phyloP scores from a whole-genome alignment of 2,329 filamentous ascomycete species.

The Epichloe hybrida region DNA sequence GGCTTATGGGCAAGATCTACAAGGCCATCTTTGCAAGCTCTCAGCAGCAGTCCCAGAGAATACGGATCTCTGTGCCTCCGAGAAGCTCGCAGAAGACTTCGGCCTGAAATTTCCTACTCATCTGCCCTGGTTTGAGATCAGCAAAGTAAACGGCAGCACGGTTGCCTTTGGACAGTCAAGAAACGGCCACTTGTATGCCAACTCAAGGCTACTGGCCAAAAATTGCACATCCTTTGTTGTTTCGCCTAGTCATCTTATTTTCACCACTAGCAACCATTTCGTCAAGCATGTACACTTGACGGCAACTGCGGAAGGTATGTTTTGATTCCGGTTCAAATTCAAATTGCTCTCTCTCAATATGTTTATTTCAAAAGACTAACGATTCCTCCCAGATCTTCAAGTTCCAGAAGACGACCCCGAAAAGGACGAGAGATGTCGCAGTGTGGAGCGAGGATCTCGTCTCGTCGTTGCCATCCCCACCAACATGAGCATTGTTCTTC shows the following conservation, averaged over 20 bases:
- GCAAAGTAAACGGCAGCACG: slow-evolving; percentile 27
- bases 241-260: slow-evolving; percentile 71
- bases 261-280: slow-evolving; percentile 84
- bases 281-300: slow-evolving; percentile 83
- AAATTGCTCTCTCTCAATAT: background rate
- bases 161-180: slow-evolving; percentile 53
- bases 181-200: slow-evolving; percentile 67
- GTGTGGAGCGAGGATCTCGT: slow-evolving; percentile 76
- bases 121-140: slow-evolving; percentile 39
- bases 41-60: slow-evolving; percentile 10
- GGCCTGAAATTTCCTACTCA: slow-evolving; percentile 28
- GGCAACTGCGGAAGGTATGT: slow-evolving; percentile 46
- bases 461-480: slow-evolving; percentile 84
- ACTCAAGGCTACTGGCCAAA: slow-evolving; percentile 58
- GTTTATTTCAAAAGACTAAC: background rate
- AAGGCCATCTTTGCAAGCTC: slow-evolving; percentile 31
- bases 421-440: slow-evolving; percentile 81
- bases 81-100: slow-evolving; percentile 16
- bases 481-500: slow-evolving; percentile 71
- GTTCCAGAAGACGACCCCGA: slow-evolving; percentile 81
- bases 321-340: background rate
- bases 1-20: slow-evolving; percentile 31
- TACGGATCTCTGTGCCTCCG: background rate
- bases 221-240: slow-evolving; percentile 87
- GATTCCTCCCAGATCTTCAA: slow-evolving; percentile 49